Conservation (phyloP, 108 stramenopile genomes). For the Nitzschia putrida region DNA sequence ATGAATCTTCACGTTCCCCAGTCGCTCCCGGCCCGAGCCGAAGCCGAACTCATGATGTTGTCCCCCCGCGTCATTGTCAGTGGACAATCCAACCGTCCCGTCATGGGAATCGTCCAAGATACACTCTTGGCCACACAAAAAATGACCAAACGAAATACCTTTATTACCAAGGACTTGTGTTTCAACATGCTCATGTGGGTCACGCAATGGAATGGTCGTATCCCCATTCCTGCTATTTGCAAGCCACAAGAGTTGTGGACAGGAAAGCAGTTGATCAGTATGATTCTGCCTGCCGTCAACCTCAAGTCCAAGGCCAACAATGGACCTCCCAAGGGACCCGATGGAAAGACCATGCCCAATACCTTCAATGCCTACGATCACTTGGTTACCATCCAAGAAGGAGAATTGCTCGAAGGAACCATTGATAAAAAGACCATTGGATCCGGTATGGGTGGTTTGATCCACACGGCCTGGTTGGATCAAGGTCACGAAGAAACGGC, state of each 20-base stretch:
- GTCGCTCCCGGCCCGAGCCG: conserved; percentile 92
- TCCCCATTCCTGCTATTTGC: conserved; percentile 94
- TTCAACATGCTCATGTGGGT: conserved; percentile 98
- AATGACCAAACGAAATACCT: conserved; percentile 95
- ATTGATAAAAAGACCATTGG: conserved; percentile 98
- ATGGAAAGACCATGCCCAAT: conserved; percentile 66
- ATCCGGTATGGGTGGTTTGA: conserved; percentile 91
- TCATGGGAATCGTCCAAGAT: conserved; percentile 99
- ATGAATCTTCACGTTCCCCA: conserved; percentile 99
- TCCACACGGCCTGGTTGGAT: conserved; percentile 97
- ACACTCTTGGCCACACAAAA: conserved; percentile 90
- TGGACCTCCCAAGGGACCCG: conserved; percentile 70
- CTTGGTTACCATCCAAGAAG: conserved; percentile 89
- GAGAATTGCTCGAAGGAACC: conserved; percentile 91
- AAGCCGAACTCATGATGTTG: conserved; percentile 97
- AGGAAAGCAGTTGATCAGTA: conserved; percentile 94
- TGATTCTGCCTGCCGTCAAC: conserved; percentile 95
- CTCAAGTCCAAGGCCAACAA: conserved; percentile 83
- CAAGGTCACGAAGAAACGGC: conserved; percentile 91
- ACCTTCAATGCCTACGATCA: conserved; percentile 90
- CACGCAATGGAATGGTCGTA: conserved; percentile 87
- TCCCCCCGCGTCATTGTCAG: conserved; percentile 94
- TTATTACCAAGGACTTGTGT: conserved; percentile 92
- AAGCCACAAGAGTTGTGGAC: conserved; percentile 97
- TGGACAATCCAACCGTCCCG: conserved; percentile 97